phyloP scores from a whole-genome alignment of 257 asterid genomes.

The Plantago ovata region DNA sequence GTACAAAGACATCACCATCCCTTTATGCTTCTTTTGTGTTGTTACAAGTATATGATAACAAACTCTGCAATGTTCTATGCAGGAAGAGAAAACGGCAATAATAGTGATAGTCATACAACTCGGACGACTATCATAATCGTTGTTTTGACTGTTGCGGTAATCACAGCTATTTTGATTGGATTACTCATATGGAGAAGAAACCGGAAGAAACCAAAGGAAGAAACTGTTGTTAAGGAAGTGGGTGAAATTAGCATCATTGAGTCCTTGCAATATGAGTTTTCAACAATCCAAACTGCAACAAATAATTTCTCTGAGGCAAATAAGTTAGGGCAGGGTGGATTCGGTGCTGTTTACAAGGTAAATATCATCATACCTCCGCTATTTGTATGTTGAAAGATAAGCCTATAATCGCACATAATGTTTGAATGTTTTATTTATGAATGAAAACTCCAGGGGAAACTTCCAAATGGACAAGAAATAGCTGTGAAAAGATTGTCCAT shows the following conservation, averaged over 20 bases:
- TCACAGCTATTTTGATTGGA: not conserved
- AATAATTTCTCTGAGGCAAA: slow-evolving; percentile 12
- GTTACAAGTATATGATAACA: too few species aligned
- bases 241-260: slow-evolving; percentile 2
- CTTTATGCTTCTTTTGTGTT: too few species aligned
- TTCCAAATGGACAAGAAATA: slow-evolving; percentile 5
- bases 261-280: slow-evolving; percentile 10
- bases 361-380: not conserved
- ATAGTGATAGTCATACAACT: not conserved
- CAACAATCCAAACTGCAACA: slow-evolving; percentile 5
- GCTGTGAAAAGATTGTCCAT: slow-evolving; percentile 7
- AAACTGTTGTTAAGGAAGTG: not conserved
- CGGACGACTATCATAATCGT: slow-evolving; percentile 1
- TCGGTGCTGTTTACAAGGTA: slow-evolving; percentile 14
- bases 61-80: too few species aligned
- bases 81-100: not conserved
- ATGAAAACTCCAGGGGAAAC: slow-evolving; percentile 7
- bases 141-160: not conserved
- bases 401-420: too few species aligned
- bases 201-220: not conserved
- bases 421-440: not conserved
- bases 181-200: slow-evolving; percentile 1
- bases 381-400: too few species aligned
- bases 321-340: slow-evolving; percentile 17
- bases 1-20: too few species aligned